These are phyloP conservation scores for Triangularia setosa DNA, from an alignment of 2,329 filamentous ascomycete species.

Conservation along the genomic window DNA sequence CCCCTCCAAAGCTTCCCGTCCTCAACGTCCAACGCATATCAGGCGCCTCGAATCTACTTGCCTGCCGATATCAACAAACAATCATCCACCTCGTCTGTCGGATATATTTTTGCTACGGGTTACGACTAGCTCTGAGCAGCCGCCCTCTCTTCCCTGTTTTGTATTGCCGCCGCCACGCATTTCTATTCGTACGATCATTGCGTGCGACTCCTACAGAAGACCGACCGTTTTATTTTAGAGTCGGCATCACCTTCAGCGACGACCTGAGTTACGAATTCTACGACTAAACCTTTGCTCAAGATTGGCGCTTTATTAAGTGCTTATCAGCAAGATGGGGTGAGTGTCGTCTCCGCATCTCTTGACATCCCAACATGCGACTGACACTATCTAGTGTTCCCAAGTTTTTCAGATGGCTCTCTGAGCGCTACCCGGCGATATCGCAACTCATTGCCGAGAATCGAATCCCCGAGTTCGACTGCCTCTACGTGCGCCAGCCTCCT, in stretches of 20 bases:
- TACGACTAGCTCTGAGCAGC: not conserved
- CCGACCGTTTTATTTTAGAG: constrained; percentile 30
- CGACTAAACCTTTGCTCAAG: not conserved
- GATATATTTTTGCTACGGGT: not conserved
- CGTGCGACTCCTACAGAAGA: constrained; percentile 15
- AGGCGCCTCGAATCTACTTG: not conserved
- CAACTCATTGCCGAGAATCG: constrained; percentile 98
- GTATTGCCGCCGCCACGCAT: not conserved
- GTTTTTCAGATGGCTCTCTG: constrained; percentile 98
- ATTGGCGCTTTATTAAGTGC: constrained; percentile 8
- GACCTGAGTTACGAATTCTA: not conserved
- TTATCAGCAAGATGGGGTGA: constrained; percentile 30
- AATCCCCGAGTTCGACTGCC: constrained; percentile 97
- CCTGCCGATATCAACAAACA: not conserved
- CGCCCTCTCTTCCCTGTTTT: not conserved
- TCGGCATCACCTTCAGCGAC: constrained; percentile 19
- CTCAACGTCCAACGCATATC: not conserved
- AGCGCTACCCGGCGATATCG: constrained; percentile 97
- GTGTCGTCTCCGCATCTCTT: constrained; percentile 6
- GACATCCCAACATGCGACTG: not conserved
- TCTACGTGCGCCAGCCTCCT: constrained; percentile 61
- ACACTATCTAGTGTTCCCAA: constrained; percentile 60
- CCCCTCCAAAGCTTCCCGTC: not conserved
- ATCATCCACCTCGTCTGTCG: not conserved
- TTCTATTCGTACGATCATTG: not conserved